Evolutionary conservation across 192 early-diverging fungal species (phyloP), one percentile per base, ranked within the genome.

Genomic region (Coemansia aciculifera): DNA sequence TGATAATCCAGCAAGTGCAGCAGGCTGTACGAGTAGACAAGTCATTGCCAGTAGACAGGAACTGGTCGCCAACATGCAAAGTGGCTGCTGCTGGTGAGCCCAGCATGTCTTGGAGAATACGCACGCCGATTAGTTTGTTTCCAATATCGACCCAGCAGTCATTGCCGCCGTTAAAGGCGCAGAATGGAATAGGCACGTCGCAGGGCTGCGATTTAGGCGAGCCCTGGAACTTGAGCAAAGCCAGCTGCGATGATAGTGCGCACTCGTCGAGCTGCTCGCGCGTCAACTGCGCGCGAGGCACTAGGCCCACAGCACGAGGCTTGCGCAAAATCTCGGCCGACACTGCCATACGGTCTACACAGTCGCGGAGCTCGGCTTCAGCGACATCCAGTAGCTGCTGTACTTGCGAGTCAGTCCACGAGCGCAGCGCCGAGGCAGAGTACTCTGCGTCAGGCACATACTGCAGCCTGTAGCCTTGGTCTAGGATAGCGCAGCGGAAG

Each of bases 111-210:
- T 89, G 90, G 61, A 97, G 74, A 13, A 97, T 88, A 61, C 88
- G 84, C 3, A 97, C 95, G 68, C 94, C 95, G 64, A 97, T 94
- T 12, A 95, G 81, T 78, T 97, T 97, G 85, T 95, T 97, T 31
- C 95, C 95, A 67, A 97, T 91, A 60, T 97, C 95, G 8, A 97
- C 90, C 91, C 92, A 97, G 63, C 91, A 91, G 73, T 97, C 95
- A 65, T 68, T 86, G 24, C 95, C 95, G 62, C 95, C 95, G 76
- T 95, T 95, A 62, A 97, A 97, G 19, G 93, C 93, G 69, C 95
- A 97, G 81, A 94, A 97, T 2, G 95, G 95, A 10, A 97, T 84
- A 0, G 86, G 78, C 24, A 76, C 84, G 42, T 85, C 77, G 63
- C 77, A 66, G 3, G 85, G 85, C 46, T 69, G 71, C 9, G 88